These are phyloP conservation scores for Ceriops decandra DNA, from an alignment of 345 rosid species.

Conservation along the genomic window DNA sequence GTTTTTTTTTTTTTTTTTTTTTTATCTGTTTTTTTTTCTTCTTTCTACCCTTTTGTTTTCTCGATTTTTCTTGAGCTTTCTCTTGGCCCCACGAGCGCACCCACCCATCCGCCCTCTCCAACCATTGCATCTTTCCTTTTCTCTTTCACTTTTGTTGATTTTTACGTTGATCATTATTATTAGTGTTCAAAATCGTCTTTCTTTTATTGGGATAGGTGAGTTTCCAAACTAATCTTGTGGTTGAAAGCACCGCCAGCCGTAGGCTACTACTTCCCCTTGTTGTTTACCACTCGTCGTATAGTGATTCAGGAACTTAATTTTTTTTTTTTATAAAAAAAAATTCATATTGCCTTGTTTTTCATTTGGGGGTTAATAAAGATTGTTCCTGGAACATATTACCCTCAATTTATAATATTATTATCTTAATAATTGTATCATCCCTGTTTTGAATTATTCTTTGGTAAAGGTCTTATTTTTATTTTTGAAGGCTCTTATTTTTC, in stretches of 20 bases:
- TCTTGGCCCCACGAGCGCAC: conserved; percentile 32
- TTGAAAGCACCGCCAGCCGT: no score
- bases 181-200: not conserved
- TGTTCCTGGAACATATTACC: no score
- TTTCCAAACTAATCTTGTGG: no score
- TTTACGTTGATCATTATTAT: not conserved
- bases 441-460: not conserved
- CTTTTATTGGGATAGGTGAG: no score
- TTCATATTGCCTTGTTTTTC: no score
- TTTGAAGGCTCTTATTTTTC: not conserved
- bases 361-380: no score
- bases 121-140: conserved; percentile 16
- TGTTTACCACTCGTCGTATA: no score
- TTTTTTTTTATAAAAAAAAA: no score
- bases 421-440: not conserved
- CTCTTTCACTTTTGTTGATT: not conserved
- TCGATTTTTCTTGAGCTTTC: conserved; percentile 30
- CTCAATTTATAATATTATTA: not conserved
- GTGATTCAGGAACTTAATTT: no score
- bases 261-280: no score
- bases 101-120: not conserved
- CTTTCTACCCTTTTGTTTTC: not conserved
- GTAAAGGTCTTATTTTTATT: not conserved
- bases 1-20: conserved; percentile 19
- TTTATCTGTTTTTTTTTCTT: no score